phyloP scores from a whole-genome alignment of 768 basidiomycete genomes.

The Suillus decipiens region DNA sequence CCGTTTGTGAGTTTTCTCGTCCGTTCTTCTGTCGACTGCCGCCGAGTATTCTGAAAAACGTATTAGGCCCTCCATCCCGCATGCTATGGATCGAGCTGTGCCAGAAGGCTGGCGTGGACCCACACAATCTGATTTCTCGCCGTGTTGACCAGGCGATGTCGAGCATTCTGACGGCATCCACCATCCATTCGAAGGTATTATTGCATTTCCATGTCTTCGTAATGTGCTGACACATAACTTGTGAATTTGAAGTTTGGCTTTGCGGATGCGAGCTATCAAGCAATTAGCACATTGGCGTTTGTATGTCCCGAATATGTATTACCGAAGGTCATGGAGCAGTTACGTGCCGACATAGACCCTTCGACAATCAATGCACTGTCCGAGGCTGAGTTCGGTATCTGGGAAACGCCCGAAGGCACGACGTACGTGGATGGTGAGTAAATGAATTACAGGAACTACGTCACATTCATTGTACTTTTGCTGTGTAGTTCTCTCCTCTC shows the following conservation, averaged over 20 bases:
- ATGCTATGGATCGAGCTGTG: slow-evolving; percentile 77
- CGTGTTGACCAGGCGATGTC: slow-evolving; percentile 52
- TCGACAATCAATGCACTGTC: slow-evolving; percentile 61
- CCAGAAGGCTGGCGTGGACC: slow-evolving; percentile 68
- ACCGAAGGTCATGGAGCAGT: slow-evolving; percentile 67
- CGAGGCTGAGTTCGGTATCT: slow-evolving; percentile 77
- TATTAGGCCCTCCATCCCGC: slow-evolving; percentile 21
- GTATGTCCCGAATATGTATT: slow-evolving; percentile 71
- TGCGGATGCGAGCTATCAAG: slow-evolving; percentile 68
- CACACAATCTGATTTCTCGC: slow-evolving; percentile 54
- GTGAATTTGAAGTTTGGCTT: slow-evolving; percentile 44
- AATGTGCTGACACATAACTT: not conserved
- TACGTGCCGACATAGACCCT: slow-evolving; percentile 66
- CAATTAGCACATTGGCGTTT: slow-evolving; percentile 77
- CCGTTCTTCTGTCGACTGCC: not conserved
- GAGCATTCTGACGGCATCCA: slow-evolving; percentile 49
- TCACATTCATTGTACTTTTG: slow-evolving; percentile 2
- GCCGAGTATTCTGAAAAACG: not conserved
- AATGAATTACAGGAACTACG: not conserved
- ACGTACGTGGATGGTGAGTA: slow-evolving; percentile 74
- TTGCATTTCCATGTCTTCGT: not conserved
- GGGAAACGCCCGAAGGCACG: slow-evolving; percentile 83
- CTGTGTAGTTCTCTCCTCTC: slow-evolving; percentile 58
- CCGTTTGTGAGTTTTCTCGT: slow-evolving; percentile 48
- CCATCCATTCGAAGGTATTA: slow-evolving; percentile 45